Conservation (phyloP, 1,284 basidiomycete genomes). For the Exobasidium rhododendri region DNA sequence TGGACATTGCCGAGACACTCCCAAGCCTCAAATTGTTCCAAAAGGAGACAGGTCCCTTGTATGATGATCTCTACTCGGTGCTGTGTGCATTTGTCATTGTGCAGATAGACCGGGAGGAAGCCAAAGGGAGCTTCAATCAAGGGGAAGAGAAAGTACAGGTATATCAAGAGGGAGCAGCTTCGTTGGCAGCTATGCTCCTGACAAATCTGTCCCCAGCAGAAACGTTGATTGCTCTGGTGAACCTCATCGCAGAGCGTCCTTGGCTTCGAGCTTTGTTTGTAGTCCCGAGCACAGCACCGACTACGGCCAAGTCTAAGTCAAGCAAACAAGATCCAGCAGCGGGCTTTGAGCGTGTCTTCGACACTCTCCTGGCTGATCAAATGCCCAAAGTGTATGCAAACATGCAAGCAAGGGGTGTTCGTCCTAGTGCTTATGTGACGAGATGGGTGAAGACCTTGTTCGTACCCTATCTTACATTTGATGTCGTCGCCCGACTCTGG, state of each 20-base stretch:
- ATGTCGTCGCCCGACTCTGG: conserved; percentile 44
- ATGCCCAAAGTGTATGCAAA: conserved; percentile 77
- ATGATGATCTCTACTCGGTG: conserved; percentile 80
- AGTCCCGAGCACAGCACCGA: conserved; percentile 20
- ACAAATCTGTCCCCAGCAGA: conserved; percentile 73
- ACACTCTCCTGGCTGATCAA: conserved; percentile 81
- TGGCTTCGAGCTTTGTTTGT: conserved; percentile 46
- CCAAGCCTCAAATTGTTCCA: conserved; percentile 84
- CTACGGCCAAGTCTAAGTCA: neutral
- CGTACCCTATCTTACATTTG: conserved; percentile 39
- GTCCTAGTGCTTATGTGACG: conserved; percentile 29
- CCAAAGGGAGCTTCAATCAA: neutral
- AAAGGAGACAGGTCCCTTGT: conserved; percentile 72
- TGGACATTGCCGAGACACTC: conserved; percentile 76
- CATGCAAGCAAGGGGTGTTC: conserved; percentile 34
- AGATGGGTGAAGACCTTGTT: conserved; percentile 40
- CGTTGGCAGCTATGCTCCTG: conserved; percentile 80
- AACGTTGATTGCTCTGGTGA: conserved; percentile 81
- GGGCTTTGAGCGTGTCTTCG: conserved; percentile 69
- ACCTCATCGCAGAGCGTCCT: conserved; percentile 60
- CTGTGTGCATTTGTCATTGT: conserved; percentile 87
- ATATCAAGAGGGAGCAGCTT: conserved; percentile 49
- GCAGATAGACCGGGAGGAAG: conserved; percentile 59
- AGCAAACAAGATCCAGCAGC: neutral
- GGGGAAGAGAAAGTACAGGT: neutral